Evolutionary conservation across 371 early-diverging fungal species (phyloP).

Genomic region (Rhizopus sp.): DNA sequence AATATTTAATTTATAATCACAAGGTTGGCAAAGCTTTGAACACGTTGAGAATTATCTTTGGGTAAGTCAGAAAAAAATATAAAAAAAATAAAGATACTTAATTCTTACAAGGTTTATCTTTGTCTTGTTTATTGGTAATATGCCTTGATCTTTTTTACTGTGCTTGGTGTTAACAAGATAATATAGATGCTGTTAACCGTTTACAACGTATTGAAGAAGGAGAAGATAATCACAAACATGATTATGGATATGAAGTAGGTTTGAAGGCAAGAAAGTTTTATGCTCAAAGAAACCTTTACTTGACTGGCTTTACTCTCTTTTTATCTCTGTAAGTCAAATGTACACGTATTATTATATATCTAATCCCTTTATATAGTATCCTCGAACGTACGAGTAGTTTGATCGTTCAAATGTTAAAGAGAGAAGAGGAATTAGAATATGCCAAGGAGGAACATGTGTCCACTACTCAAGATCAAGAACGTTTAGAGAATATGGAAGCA

Average conservation of each 20-base stretch:
- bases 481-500: conserved; percentile 36
- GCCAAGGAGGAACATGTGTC: conserved; percentile 48
- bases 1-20: conserved; percentile 3
- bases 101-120: conserved; percentile 55
- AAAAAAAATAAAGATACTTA: background rate
- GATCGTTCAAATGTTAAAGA: conserved; percentile 67
- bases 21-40: conserved; percentile 53
- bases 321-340: conserved; percentile 64
- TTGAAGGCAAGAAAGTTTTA: conserved; percentile 78
- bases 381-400: conserved; percentile 77
- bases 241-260: conserved; percentile 60
- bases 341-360: background rate
- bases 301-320: conserved; percentile 88
- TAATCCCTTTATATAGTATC: conserved; percentile 41
- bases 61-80: conserved; percentile 41
- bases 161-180: background rate
- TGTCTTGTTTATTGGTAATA: conserved; percentile 62
- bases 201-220: conserved; percentile 56
- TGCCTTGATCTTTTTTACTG: too few relatives aligned
- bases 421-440: conserved; percentile 67
- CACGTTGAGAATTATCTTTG: conserved; percentile 60
- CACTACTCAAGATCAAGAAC: conserved; percentile 28
- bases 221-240: conserved; percentile 39
- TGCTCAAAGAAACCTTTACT: conserved; percentile 88
- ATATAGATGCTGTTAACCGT: conserved; percentile 69